These are phyloP conservation scores for Mixia osmundae DNA, from an alignment of 1,284 basidiomycete genomes.

Conservation along the genomic window DNA sequence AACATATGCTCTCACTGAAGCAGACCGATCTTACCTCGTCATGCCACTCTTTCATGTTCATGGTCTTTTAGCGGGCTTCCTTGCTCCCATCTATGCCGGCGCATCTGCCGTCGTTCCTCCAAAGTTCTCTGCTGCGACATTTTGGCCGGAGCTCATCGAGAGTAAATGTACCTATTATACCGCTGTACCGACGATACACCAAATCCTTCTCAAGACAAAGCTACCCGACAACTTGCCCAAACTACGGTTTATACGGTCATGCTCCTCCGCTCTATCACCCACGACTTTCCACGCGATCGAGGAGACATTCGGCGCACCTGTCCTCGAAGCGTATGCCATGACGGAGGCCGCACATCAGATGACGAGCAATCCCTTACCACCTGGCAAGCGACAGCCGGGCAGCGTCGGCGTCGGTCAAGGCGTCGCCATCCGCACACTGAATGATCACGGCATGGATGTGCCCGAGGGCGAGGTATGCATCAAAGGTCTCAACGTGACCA, in stretches of 20 bases:
- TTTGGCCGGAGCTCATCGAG: slow-evolving; percentile 34
- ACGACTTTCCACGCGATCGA: slow-evolving; percentile 26
- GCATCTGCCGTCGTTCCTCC: slow-evolving; percentile 36
- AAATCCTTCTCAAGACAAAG: slow-evolving; percentile 25
- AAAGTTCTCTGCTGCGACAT: slow-evolving; percentile 33
- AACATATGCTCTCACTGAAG: slow-evolving; percentile 32
- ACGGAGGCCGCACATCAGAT: slow-evolving; percentile 27
- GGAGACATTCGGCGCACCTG: slow-evolving; percentile 26
- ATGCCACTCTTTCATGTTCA: slow-evolving; percentile 48
- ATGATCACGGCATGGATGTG: slow-evolving; percentile 22
- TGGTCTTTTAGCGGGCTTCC: slow-evolving; percentile 28
- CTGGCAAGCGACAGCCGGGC: slow-evolving; percentile 23
- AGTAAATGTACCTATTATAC: slow-evolving; percentile 32
- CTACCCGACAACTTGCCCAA: slow-evolving; percentile 23
- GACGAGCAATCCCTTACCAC: slow-evolving; percentile 23
- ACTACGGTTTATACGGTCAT: slow-evolving; percentile 28
- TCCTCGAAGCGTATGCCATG: slow-evolving; percentile 26
- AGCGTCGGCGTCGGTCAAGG: slow-evolving; percentile 27
- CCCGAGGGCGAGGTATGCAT: slow-evolving; percentile 24
- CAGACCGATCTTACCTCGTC: slow-evolving; percentile 30
- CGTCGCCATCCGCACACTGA: slow-evolving; percentile 26
- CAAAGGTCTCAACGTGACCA: slow-evolving; percentile 27
- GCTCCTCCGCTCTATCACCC: slow-evolving; percentile 27
- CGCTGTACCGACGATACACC: slow-evolving; percentile 28
- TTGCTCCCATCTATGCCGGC: slow-evolving; percentile 35